Evolutionary conservation across 805 yeast genomes (phyloP), one percentile per base, ranked within the genome.

Genomic region (Candida easanensis): DNA sequence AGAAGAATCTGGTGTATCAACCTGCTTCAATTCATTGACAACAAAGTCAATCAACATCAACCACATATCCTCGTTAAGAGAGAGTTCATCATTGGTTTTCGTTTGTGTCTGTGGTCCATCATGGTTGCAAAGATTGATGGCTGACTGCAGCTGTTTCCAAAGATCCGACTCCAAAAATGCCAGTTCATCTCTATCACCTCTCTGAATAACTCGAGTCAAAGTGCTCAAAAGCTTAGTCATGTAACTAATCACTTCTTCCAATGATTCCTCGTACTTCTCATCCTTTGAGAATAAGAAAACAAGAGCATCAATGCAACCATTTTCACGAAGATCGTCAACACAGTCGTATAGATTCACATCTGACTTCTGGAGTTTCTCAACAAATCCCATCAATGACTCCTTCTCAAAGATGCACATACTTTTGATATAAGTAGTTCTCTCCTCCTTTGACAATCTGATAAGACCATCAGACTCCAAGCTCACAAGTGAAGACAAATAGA

Each of bases 1-100:
- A 2, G 50, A 39, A 4, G 35, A 36, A 8, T 41, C 46, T 2
- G 44, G 50, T 1, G 45, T 49, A 19, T 60, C 68, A 17, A 62
- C 58, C 4, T 44, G 43, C 27, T 63, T 65, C 37, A 67, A 60
- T 7, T 66, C 41, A 4, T 53, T 56, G 4, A 74, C 73, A 1
- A 71, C 53, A 2, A 68, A 56, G 31, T 69, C 71, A 8, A 74
- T 57, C 5, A 76, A 50, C 5, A 57, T 49, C 10, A 73, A 49
- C 65, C 79, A 65, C 50, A 74, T 51, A 10, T 52, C 46, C 44
- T 70, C 74, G 34, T 64, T 62, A 18, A 44, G 33, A 2, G 65
- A 59, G 9, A 68, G 42, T 2, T 39, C 40, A 4, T 39, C 31
- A 2, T 45, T 45, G 4, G 33, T 37, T 1, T 36, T 23, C 3